These are phyloP conservation scores for Scutellaria minor DNA, from an alignment of 257 asterid species.

Conservation along the genomic window DNA sequence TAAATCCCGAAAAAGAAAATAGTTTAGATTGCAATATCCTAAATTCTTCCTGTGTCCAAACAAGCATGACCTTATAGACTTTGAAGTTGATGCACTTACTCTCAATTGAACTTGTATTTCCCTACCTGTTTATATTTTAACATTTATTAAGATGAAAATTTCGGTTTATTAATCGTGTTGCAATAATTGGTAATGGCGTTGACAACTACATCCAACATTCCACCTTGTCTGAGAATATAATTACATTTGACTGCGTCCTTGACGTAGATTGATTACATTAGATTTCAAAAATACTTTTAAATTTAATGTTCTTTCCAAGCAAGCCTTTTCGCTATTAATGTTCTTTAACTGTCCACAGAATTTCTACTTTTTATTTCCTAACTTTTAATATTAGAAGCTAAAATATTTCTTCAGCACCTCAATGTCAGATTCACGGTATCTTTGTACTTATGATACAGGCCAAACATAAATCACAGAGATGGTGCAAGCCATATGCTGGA, in stretches of 20 bases:
- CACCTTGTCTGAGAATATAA: conserved; percentile 10
- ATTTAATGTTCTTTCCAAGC: conserved; percentile 13
- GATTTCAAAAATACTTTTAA: background rate
- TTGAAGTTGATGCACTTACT: background rate
- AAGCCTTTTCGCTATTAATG: conserved; percentile 18
- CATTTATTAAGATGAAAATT: background rate
- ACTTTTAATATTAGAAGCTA: conserved; percentile 5
- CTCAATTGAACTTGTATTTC: background rate
- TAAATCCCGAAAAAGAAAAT: no score
- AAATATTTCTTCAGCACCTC: background rate
- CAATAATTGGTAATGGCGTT: background rate
- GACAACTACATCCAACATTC: background rate
- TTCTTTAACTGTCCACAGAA: background rate
- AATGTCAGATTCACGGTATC: conserved; percentile 16
- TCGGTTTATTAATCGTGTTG: background rate
- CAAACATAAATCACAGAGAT: conserved; percentile 56
- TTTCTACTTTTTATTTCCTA: background rate
- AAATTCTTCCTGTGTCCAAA: no score
- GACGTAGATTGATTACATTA: background rate
- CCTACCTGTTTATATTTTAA: background rate
- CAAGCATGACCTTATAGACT: background rate
- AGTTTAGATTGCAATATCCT: no score
- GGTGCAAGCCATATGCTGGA: conserved; percentile 52
- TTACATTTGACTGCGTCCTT: background rate
- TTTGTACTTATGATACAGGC: conserved; percentile 22